Percentiles rank a stretch among this genome's conserved stretches.
These are phyloP conservation scores for Phialophora tarda DNA, from an alignment of 2,329 filamentous ascomycete genomes.

Conservation along the genomic window DNA sequence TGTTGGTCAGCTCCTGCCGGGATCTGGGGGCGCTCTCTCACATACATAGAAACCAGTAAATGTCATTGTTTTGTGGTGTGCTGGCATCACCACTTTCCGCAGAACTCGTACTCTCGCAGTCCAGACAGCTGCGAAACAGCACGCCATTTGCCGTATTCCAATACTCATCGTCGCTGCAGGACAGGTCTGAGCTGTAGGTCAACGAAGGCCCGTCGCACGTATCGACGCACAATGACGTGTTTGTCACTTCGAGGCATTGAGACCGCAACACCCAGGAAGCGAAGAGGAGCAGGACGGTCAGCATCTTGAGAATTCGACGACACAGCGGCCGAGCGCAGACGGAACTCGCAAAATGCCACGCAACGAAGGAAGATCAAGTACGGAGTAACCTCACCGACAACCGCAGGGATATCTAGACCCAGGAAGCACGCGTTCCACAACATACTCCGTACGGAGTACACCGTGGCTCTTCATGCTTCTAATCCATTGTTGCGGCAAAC, in stretches of 20 bases:
- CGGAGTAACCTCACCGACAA: not conserved
- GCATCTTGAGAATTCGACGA: not conserved
- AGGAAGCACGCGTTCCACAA: not conserved
- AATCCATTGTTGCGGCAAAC: not conserved
- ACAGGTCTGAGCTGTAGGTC: slow-evolving; percentile 11
- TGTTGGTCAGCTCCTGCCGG: not conserved
- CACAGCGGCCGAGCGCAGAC: not conserved
- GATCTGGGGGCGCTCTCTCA: not conserved
- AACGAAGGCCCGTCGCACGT: slow-evolving; percentile 11
- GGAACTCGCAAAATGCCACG: not conserved
- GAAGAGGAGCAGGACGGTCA: slow-evolving; percentile 2
- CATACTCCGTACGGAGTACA: too few relatives aligned
- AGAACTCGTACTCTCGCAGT: slow-evolving; percentile 19
- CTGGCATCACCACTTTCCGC: slow-evolving; percentile 14
- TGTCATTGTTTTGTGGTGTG: slow-evolving; percentile 23
- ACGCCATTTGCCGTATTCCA: slow-evolving; percentile 14
- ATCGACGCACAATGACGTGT: slow-evolving; percentile 11
- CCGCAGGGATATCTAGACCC: not conserved
- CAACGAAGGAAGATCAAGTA: not conserved
- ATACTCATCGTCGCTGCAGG: slow-evolving; percentile 23
- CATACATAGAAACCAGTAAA: slow-evolving; percentile 6
- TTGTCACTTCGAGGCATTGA: slow-evolving; percentile 20
- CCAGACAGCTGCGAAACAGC: slow-evolving; percentile 14
- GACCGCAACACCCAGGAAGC: not conserved
- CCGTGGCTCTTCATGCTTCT: not conserved